A percentile compares a stretch with the other conserved stretches of the same genome.
Conservation (phyloP, 495 filamentous ascomycete genomes). For the Neurospora sp. region DNA sequence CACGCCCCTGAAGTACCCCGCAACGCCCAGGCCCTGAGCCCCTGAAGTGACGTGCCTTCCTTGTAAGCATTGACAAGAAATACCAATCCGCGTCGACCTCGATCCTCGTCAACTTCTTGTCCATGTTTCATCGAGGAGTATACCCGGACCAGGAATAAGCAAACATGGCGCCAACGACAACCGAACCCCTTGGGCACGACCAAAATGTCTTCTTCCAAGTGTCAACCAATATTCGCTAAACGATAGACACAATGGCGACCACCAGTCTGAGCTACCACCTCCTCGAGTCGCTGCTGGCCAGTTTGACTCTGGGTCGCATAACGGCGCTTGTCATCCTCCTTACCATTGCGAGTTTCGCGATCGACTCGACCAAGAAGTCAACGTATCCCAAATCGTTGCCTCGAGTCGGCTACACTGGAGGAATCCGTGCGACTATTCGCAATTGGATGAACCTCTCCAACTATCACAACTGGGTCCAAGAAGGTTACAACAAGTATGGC, state of each 20-base stretch:
- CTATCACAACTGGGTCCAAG: constrained; percentile 21
- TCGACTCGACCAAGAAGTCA: constrained; percentile 25
- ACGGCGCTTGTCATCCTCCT: constrained; percentile 11
- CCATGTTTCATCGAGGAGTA: not conserved
- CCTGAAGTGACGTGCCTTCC: not conserved
- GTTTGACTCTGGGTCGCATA: constrained; percentile 13
- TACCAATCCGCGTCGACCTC: not conserved
- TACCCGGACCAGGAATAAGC: not conserved
- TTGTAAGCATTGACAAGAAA: not conserved
- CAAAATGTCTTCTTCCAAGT: not conserved
- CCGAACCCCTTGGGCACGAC: not conserved
- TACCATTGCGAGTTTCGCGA: constrained; percentile 19
- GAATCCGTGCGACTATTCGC: constrained; percentile 17
- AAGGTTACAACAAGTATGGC: constrained; percentile 28
- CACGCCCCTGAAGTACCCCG: not conserved
- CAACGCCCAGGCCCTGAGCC: not conserved
- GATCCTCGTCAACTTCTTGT: not conserved
- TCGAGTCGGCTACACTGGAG: constrained; percentile 19
- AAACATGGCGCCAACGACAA: not conserved
- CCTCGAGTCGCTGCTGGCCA: constrained; percentile 17
- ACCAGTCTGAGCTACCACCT: constrained; percentile 14
- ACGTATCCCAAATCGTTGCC: constrained; percentile 23
- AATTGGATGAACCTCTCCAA: constrained; percentile 20
- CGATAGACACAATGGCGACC: not conserved
- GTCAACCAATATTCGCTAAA: not conserved